These are phyloP conservation scores for Yarrowia sp. DNA, from an alignment of 805 yeast species.

Conservation along the genomic window DNA sequence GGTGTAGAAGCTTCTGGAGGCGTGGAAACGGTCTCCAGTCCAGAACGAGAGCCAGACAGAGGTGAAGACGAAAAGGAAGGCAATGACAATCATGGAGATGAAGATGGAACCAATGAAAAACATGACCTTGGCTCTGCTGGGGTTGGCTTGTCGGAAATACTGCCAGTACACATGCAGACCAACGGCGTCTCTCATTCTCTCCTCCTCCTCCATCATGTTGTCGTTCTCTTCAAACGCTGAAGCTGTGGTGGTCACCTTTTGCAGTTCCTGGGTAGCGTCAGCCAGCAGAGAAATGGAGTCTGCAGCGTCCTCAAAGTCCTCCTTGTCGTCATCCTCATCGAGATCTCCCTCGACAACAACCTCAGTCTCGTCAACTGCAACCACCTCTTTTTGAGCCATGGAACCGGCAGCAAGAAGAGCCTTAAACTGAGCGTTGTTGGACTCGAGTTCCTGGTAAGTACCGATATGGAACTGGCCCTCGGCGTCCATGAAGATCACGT, in stretches of 20 bases:
- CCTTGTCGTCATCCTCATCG: background rate
- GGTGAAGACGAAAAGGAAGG: constrained; percentile 25
- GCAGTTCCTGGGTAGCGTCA: constrained; percentile 40
- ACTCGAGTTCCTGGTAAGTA: constrained; percentile 60
- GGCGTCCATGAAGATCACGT: constrained; percentile 67
- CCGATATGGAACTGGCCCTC: constrained; percentile 70
- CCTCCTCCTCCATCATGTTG: constrained; percentile 39
- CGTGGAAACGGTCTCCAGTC: constrained; percentile 64
- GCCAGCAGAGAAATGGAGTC: constrained; percentile 6
- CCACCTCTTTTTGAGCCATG: constrained; percentile 46
- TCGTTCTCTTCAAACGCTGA: constrained; percentile 40
- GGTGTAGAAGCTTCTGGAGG: constrained; percentile 65
- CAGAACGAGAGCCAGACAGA: constrained; percentile 77
- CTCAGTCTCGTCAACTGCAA: constrained; percentile 40
- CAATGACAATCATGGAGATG: constrained; percentile 51
- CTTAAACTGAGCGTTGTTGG: constrained; percentile 57
- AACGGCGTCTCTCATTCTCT: constrained; percentile 40
- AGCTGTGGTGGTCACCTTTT: constrained; percentile 40
- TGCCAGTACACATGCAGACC: constrained; percentile 55
- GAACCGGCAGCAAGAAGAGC: constrained; percentile 51
- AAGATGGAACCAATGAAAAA: constrained; percentile 57
- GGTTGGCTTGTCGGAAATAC: constrained; percentile 62
- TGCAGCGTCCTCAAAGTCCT: constrained; percentile 3
- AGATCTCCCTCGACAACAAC: background rate
- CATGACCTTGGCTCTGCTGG: constrained; percentile 44